Evolutionary conservation across 257 asterid genomes (phyloP), one percentile per base, ranked within the genome.

Genomic region (Rehmannia glutinosa): DNA sequence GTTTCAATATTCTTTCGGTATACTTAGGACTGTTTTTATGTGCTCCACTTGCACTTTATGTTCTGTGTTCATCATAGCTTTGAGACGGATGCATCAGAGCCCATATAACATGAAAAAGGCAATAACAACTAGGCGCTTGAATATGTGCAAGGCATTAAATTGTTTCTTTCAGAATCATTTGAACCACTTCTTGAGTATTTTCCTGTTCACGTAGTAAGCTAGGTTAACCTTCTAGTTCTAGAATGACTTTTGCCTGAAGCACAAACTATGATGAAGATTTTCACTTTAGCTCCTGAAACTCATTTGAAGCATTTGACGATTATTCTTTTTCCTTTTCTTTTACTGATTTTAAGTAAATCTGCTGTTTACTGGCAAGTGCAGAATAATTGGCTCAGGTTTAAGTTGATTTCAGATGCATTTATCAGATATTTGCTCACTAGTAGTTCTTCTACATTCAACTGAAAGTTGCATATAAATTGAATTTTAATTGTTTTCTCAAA

Each of bases 311-410:
- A 52, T 63, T 24, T 71, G 30, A 13, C 13, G 23, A 41, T 7
- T 38, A 17, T 45, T 36, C 43, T 33, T 61, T 51, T 24, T 27
- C 63, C 15, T 36, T 33, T 32, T n/a, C n/a, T n/a, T 30, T 25
- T 43, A 25, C 64, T 56, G 59, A n/a, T 23, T 15, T 30, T 49
- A 17, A 23, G 15, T 71, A 52, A 32, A 53, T 53, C 47, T 55
- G 45, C 59, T 41, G 41, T 25, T 62, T 59, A 16, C 54, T 24
- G 53, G 38, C 23, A 27, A 47, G 3, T 20, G 16, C 41, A 71
- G 60, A 71, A 23, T 56, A 21, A 65, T 35, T 72, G 24, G 54
- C 38, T 19, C 42, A 15, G 35, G 42, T 59, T 66, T 32, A 51
- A 59, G 54, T 58, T 19, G 56, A 38, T 30, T 58, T 28, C 17